A percentile compares a stretch with the other conserved stretches of the same genome.
Conservation (phyloP, 1,284 basidiomycete genomes). For the Microbotryum violaceum region DNA sequence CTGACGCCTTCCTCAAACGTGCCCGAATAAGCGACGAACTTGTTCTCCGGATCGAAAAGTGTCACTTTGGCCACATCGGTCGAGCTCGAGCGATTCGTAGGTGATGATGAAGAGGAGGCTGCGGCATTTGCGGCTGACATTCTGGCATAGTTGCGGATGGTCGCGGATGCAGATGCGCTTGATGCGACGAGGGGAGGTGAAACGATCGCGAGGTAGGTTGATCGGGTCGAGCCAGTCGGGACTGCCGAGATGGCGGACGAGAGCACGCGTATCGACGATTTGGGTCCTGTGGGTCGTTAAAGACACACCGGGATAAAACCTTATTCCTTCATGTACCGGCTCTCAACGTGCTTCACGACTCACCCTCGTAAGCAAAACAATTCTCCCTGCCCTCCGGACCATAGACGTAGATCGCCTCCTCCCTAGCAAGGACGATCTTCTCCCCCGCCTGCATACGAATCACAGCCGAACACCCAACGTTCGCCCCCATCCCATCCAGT, state of each 20-base stretch:
- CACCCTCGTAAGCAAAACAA: constrained; percentile 85
- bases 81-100: constrained; percentile 32
- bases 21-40: constrained; percentile 66
- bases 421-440: constrained; percentile 74
- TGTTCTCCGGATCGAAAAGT: constrained; percentile 88
- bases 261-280: constrained; percentile 47
- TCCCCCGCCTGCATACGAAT: constrained; percentile 47
- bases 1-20: constrained; percentile 70
- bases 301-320: not conserved
- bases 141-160: constrained; percentile 60
- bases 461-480: constrained; percentile 75
- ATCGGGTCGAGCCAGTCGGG: constrained; percentile 3
- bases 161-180: constrained; percentile 59
- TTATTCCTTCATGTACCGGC: constrained; percentile 5
- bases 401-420: constrained; percentile 87
- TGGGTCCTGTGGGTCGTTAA: constrained; percentile 37
- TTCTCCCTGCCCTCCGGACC: constrained; percentile 73
- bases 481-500: constrained; percentile 79
- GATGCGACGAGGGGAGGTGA: constrained; percentile 72
- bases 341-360: constrained; percentile 6
- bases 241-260: constrained; percentile 50
- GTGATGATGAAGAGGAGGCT: not conserved
- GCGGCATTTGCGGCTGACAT: constrained; percentile 3
- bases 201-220: constrained; percentile 73
- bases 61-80: constrained; percentile 75